Conservation (phyloP, 164 flowering plant genomes). For the Chimonanthus salicifolius region DNA sequence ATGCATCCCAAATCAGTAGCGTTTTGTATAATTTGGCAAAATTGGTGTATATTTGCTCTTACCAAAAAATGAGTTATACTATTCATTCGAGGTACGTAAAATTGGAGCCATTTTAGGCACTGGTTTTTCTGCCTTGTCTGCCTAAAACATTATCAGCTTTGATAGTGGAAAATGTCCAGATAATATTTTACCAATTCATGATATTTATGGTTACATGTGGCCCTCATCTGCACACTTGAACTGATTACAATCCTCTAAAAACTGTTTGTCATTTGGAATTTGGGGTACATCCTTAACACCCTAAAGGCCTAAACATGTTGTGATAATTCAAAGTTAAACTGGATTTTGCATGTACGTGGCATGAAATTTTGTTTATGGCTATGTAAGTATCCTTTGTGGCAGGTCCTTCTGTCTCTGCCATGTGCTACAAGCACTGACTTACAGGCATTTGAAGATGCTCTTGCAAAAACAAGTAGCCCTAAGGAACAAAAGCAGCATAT, state of each 20-base stretch:
- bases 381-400: conserved; percentile 13
- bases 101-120: not conserved
- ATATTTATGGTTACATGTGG: not conserved
- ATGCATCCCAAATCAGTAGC: not conserved
- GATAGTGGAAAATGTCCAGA: not conserved
- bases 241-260: too few relatives aligned
- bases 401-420: conserved; percentile 90
- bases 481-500: conserved; percentile 93
- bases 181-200: not conserved
- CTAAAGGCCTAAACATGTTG: not conserved
- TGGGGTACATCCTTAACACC: not conserved
- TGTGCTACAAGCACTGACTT: conserved; percentile 56
- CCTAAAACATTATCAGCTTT: not conserved
- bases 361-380: not conserved
- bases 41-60: not conserved
- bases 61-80: too few relatives aligned
- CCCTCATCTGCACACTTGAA: not conserved
- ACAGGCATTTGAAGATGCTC: conserved; percentile 81
- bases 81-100: too few relatives aligned
- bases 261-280: not conserved
- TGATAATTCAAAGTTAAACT: not conserved
- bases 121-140: not conserved
- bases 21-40: not conserved
- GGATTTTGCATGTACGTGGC: not conserved
- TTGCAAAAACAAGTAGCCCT: conserved; percentile 76